Evolutionary conservation across 2,329 filamentous ascomycete genomes (phyloP), one percentile per base, ranked within the genome.

Genomic region (Rhinocladiella mackenziei): DNA sequence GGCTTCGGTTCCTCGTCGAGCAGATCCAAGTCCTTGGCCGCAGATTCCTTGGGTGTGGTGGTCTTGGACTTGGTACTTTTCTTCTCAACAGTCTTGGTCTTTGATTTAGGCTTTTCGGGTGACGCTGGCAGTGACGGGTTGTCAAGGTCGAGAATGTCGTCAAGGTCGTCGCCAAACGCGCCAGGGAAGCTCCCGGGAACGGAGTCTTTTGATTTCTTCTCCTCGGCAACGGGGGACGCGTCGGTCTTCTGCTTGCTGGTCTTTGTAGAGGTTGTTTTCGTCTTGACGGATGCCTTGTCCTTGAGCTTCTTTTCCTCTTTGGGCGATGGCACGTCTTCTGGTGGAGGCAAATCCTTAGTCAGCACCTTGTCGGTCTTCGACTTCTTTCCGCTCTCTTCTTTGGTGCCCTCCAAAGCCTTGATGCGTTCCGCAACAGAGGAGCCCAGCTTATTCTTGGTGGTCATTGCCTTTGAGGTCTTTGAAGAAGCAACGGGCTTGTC

Each of bases 151-250:
- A 53, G 53, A 39, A 39, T 40, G 29, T 60, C 58, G 39, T 43
- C 53, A 37, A 78, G 64, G 42, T 75, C 51, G 51, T 71, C 71
- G 25, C 73, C 71, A 51, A 74, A 63, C 19, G 56, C 71, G 31
- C 68, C 66, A 17, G 78, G 78, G 58, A 82, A 82, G 49, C 74
- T 75, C 43, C 78, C 79, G 30, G 78, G 77, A 4, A 78, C 65
- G 20, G 62, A 61, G 40, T 69, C 67, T 39, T 62, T 65, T 8
- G 60, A 62, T 15, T 56, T 64, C 63, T 58, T 67, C 45, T 59
- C 62, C 58, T 58, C 60, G 47, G 56, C 53, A 31, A 62, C 54
- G 11, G 51, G 49, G 26, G 54, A 47, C 42, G 45, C 45, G 44
- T 46, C 34, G n/a, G 30, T 25, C 13, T 56, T 51, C 45, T 53